phyloP scores from a whole-genome alignment of 768 basidiomycete genomes.

The Boletellus emodensis region DNA sequence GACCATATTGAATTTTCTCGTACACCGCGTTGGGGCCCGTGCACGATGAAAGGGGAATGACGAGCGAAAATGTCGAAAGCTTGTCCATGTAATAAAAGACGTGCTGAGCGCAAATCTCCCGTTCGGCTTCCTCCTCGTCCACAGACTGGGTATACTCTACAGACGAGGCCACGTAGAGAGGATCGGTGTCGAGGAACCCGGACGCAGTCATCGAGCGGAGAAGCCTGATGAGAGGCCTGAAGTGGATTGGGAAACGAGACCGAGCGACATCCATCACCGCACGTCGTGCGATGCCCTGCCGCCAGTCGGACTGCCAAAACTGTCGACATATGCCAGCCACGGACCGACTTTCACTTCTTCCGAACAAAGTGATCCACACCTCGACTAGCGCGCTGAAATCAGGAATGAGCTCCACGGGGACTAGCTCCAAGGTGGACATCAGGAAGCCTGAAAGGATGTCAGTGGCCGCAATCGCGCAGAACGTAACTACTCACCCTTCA shows the following conservation, averaged over 20 bases:
- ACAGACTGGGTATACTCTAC: constrained; percentile 43
- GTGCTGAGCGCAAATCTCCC: constrained; percentile 57
- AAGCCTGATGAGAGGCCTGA: constrained; percentile 63
- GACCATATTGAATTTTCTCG: constrained; percentile 59
- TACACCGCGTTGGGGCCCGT: constrained; percentile 68
- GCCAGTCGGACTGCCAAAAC: constrained; percentile 81
- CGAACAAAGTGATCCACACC: constrained; percentile 77
- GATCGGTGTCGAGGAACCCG: constrained; percentile 74
- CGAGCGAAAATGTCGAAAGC: constrained; percentile 71
- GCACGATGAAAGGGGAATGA: constrained; percentile 59
- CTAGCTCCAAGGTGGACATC: constrained; percentile 67
- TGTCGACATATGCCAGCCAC: constrained; percentile 70
- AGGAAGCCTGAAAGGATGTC: constrained; percentile 55
- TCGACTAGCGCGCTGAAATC: constrained; percentile 69
- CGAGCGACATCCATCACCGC: constrained; percentile 81
- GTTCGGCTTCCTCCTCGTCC: constrained; percentile 41
- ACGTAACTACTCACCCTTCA: constrained; percentile 61
- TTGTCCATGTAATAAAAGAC: constrained; percentile 75
- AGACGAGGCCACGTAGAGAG: constrained; percentile 44
- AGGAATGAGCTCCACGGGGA: constrained; percentile 72
- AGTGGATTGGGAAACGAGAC: constrained; percentile 78
- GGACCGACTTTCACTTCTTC: constrained; percentile 60
- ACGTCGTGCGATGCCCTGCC: constrained; percentile 60
- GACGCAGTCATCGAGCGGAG: constrained; percentile 73
- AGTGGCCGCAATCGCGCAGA: neutral